phyloP scores from a whole-genome alignment of 163 green algal species.

The Volvox carteri region DNA sequence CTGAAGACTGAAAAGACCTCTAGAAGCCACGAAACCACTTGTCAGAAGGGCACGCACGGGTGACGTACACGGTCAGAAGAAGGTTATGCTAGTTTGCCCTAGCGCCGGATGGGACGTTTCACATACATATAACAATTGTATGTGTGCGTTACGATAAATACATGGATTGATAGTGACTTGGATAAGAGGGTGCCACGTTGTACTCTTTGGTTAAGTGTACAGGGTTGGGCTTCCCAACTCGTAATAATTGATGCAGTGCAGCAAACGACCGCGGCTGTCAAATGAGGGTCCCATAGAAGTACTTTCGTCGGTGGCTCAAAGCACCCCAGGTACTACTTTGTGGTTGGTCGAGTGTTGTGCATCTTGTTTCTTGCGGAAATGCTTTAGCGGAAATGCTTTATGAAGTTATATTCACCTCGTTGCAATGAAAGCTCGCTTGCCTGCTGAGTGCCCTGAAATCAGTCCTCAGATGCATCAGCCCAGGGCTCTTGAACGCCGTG shows the following conservation, averaged over 20 bases:
- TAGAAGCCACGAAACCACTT: background rate
- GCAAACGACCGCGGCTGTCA: background rate
- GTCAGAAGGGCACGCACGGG: background rate
- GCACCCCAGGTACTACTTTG: background rate
- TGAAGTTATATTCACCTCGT: too few species aligned
- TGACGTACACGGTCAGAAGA: background rate
- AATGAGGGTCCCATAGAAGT: background rate
- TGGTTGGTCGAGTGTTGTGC: background rate
- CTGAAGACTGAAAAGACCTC: background rate
- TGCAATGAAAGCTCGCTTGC: background rate
- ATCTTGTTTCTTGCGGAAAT: background rate
- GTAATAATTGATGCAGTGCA: conserved; percentile 2
- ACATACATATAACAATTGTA: too few species aligned
- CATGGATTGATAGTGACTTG: too few species aligned
- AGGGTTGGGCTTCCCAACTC: too few species aligned
- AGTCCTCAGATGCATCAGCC: background rate
- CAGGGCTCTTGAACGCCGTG: background rate
- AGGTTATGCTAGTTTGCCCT: too few species aligned
- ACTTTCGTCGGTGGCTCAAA: background rate
- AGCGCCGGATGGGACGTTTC: too few species aligned
- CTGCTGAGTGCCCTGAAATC: too few species aligned
- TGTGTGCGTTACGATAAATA: too few species aligned
- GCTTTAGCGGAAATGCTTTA: too few species aligned
- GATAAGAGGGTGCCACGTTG: too few species aligned
- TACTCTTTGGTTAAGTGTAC: too few species aligned